Evolutionary conservation across 495 filamentous ascomycete genomes (phyloP).

Genomic region (Daldinia grandis): DNA sequence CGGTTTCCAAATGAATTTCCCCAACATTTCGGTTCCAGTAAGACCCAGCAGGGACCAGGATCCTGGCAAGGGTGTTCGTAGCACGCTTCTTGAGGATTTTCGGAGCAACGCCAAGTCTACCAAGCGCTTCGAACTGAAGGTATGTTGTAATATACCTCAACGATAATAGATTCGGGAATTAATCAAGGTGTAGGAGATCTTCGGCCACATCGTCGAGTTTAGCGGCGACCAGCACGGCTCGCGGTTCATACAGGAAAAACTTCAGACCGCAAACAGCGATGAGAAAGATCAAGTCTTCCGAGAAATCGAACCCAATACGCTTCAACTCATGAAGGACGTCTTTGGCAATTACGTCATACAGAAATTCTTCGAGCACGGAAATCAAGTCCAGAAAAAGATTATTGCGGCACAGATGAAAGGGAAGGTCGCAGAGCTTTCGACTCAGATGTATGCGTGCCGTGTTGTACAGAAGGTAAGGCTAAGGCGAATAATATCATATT

Average conservation of each 20-base stretch:
- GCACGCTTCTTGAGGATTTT: constrained; percentile 81
- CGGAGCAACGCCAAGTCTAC: constrained; percentile 75
- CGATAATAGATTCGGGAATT: not conserved
- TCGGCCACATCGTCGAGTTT: constrained; percentile 89
- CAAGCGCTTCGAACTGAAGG: constrained; percentile 86
- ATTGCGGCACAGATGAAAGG: constrained; percentile 87
- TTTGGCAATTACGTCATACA: constrained; percentile 99
- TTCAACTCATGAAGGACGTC: constrained; percentile 94
- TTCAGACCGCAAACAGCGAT: constrained; percentile 94
- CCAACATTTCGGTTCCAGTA: constrained; percentile 50
- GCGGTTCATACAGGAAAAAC: constrained; percentile 93
- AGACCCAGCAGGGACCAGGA: constrained; percentile 70
- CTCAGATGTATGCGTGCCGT: constrained; percentile 93
- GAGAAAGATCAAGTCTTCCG: constrained; percentile 94
- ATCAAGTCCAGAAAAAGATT: constrained; percentile 89
- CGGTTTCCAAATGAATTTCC: constrained; percentile 51
- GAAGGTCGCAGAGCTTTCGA: constrained; percentile 78
- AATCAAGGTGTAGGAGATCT: constrained; percentile 71
- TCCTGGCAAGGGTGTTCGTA: constrained; percentile 69
- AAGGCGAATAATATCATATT: not conserved
- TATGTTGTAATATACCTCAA: constrained; percentile 43
- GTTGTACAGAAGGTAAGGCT: constrained; percentile 87
- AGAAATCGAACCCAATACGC: constrained; percentile 81
- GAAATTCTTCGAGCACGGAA: constrained; percentile 97
- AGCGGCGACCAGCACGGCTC: constrained; percentile 96